Evolutionary conservation across 805 yeast species (phyloP), one percentile per base, ranked within the genome.

Genomic region (Vanderwaltozyma verrucispora): DNA sequence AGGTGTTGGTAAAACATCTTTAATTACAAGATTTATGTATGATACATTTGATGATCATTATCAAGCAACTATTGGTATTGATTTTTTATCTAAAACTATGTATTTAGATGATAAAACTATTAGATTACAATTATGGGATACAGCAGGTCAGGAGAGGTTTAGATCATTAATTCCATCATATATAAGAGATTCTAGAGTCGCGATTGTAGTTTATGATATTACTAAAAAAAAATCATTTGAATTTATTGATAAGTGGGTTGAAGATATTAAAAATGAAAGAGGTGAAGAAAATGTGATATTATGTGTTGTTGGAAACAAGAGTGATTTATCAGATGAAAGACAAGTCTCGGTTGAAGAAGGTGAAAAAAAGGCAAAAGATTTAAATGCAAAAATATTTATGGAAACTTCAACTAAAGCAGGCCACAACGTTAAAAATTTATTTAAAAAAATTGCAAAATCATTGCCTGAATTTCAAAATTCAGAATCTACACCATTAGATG

Each of bases 111-210:
- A 92, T 60, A 87, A 89, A 48, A 92, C 98, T 3, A 84, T 92
- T 29, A 72, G 98, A 51, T 70, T 92, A 45, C 98, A 92, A 64
- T 66, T 92, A 41, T 92, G 98, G 97, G 97, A 88, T 59, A 88
- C 97, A 4, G 95, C 95, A 1, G 96, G 97, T 13, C 97, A 88
- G 63, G 98, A 92, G 60, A 67, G 98, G 50, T 92, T 92, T 67
- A 71, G 97, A 54, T 82, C 95, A 14, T 72, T 92, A 57, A 89
- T 92, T 40, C 98, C 98, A 3, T 81, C 95, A 10, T 92, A 92
- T 56, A 92, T 92, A 42, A 72, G 98, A 49, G 98, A 92, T 60
- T 82, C 94, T 13, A 87, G 88, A 51, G 97, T 92, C n/a, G 97
- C 98, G 0, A 94, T 92, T 33, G 80, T 92, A 20, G 95, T 94